A percentile compares a stretch with the other conserved stretches of the same genome.
These are phyloP conservation scores for Lolium rigidum DNA, from an alignment of 176 grass and related monocot species.

Conservation along the genomic window DNA sequence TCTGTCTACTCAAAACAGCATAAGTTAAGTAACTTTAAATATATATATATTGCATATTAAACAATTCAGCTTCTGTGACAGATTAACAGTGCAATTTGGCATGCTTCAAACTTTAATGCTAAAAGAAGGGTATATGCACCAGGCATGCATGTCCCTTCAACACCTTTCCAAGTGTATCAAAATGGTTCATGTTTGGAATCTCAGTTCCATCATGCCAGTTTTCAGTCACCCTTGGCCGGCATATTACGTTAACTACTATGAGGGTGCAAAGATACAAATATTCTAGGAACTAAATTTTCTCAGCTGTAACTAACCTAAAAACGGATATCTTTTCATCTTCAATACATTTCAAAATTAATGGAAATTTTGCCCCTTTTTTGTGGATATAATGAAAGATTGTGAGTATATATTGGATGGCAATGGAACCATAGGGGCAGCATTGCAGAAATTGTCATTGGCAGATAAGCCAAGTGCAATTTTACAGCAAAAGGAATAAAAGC, in stretches of 20 bases:
- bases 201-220: background rate
- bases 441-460: background rate
- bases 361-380: background rate
- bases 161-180: background rate
- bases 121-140: background rate
- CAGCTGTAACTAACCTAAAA: background rate
- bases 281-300: background rate
- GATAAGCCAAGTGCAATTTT: constrained; percentile 7
- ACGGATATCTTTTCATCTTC: background rate
- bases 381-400: background rate
- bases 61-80: background rate
- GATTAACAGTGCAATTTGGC: constrained; percentile 24
- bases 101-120: background rate
- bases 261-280: background rate
- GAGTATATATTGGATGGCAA: background rate
- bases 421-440: background rate
- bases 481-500: background rate
- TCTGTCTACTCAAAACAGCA: constrained; percentile 98
- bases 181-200: background rate
- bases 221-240: background rate
- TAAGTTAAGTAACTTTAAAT: constrained; percentile 50
- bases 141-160: background rate
- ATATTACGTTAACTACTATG: background rate
- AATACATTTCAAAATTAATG: background rate
- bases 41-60: background rate